Evolutionary conservation across 306 rosid species (phyloP).

Genomic region (Erythrophleum fordii): DNA sequence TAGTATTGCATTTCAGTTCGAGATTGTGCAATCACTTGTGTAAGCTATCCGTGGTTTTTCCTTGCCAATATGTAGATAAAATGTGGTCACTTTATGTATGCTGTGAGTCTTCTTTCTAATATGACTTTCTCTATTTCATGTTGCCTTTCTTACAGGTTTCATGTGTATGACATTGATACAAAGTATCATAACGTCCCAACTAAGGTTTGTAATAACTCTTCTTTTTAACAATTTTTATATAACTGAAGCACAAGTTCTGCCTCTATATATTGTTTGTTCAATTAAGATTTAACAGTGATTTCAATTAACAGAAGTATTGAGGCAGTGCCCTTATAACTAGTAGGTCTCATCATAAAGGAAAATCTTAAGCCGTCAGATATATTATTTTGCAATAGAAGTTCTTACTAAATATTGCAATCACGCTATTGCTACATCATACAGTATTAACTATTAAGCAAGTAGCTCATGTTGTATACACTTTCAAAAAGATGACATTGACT

Average conservation of each 20-base stretch:
- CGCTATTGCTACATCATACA: neutral
- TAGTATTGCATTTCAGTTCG: slow-evolving; percentile 70
- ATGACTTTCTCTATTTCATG: slow-evolving; percentile 21
- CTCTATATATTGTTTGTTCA: neutral
- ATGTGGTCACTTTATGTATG: neutral
- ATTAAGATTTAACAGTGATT: slow-evolving; percentile 10
- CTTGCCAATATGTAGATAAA: slow-evolving; percentile 16
- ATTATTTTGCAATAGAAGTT: neutral
- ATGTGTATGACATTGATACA: slow-evolving; percentile 82
- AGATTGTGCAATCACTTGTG: slow-evolving; percentile 75
- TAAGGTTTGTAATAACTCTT: slow-evolving; percentile 56
- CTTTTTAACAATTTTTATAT: neutral
- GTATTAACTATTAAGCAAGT: neutral
- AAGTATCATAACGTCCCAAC: slow-evolving; percentile 59
- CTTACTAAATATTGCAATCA: neutral
- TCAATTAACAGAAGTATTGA: neutral
- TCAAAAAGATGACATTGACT: neutral
- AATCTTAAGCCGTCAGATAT: neutral
- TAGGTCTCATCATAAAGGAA: neutral
- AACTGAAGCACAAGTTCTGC: neutral
- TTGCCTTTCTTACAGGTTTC: slow-evolving; percentile 55
- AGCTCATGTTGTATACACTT: neutral
- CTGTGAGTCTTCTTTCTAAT: slow-evolving; percentile 6
- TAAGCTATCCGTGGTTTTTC: slow-evolving; percentile 44
- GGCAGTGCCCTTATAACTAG: slow-evolving; percentile 17